phyloP scores from a whole-genome alignment of 208 protist species.

The Trypanosoma boissoni region DNA sequence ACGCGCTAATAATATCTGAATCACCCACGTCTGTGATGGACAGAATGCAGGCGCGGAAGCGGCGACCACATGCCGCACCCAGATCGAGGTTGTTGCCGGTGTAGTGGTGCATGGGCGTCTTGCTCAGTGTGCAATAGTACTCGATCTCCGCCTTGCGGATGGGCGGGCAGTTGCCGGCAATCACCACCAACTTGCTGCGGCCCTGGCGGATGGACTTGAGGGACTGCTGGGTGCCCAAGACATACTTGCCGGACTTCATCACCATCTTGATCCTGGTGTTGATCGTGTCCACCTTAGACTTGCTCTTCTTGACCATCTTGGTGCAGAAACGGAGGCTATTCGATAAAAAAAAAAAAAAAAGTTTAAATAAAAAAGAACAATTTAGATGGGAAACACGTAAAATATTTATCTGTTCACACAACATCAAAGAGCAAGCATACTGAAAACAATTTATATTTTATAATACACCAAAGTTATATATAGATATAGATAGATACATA shows the following conservation, averaged over 20 bases:
- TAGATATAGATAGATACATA: no score
- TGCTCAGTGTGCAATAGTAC: conserved; percentile 99
- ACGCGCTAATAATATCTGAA: conserved; percentile 88
- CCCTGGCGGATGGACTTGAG: conserved; percentile 96
- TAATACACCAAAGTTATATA: no score
- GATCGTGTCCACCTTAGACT: conserved; percentile 98
- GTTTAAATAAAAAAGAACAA: conserved; percentile 10
- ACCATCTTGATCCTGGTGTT: conserved; percentile 99
- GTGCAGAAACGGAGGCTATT: conserved; percentile 49
- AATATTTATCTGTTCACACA: conserved; percentile 28
- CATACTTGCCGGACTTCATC: conserved; percentile 99
- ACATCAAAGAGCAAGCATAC: neutral
- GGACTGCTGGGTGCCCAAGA: conserved; percentile 97
- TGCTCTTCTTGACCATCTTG: conserved; percentile 93
- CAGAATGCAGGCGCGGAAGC: conserved; percentile 96
- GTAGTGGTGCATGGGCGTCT: conserved; percentile 99
- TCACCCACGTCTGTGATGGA: conserved; percentile 97
- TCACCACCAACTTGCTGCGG: conserved; percentile 98
- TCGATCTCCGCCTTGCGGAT: conserved; percentile 99
- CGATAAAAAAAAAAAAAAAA: conserved; percentile 10
- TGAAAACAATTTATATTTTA: no score
- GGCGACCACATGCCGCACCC: conserved; percentile 98
- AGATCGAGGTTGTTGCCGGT: conserved; percentile 98
- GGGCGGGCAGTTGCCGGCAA: conserved; percentile 98
- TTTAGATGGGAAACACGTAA: conserved; percentile 58